Conservation (phyloP, 176 grass and related monocot species). For the Bonia amplexicaulis region DNA sequence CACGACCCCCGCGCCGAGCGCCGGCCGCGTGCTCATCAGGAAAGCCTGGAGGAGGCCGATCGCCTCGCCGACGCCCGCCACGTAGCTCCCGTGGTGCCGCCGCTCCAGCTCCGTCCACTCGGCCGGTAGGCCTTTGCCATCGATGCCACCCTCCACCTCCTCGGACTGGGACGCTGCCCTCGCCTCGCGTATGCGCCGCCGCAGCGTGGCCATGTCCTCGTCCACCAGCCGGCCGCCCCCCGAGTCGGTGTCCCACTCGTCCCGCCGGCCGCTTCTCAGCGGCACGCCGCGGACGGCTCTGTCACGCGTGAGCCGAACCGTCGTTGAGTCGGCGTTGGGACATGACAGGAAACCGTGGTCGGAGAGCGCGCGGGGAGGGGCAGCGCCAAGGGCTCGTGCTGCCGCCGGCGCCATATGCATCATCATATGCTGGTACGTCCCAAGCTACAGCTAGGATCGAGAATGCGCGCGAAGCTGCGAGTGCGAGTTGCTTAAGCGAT, state of each 20-base stretch:
- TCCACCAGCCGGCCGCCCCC: conserved; percentile 37
- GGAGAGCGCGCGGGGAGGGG: neutral
- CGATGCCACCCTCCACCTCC: neutral
- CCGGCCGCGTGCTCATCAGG: conserved; percentile 51
- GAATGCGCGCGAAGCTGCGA: neutral
- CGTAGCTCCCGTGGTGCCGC: conserved; percentile 48
- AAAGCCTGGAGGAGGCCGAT: conserved; percentile 40
- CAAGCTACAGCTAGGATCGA: neutral
- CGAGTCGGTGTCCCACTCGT: conserved; percentile 4
- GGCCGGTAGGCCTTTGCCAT: neutral
- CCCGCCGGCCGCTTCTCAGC: neutral
- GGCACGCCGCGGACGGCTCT: neutral
- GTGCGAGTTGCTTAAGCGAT: neutral
- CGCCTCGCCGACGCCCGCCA: conserved; percentile 41
- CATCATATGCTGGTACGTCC: neutral
- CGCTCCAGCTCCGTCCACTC: conserved; percentile 66
- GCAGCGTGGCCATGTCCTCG: conserved; percentile 63
- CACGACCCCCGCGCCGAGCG: conserved; percentile 35
- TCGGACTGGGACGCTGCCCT: conserved; percentile 19
- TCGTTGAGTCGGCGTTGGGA: neutral
- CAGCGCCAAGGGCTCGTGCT: neutral
- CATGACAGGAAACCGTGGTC: neutral
- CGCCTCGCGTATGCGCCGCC: conserved; percentile 49
- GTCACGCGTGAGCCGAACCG: neutral
- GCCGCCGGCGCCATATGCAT: conserved; percentile 11